Conservation (phyloP, 768 basidiomycete genomes). For the Russula virescens region DNA sequence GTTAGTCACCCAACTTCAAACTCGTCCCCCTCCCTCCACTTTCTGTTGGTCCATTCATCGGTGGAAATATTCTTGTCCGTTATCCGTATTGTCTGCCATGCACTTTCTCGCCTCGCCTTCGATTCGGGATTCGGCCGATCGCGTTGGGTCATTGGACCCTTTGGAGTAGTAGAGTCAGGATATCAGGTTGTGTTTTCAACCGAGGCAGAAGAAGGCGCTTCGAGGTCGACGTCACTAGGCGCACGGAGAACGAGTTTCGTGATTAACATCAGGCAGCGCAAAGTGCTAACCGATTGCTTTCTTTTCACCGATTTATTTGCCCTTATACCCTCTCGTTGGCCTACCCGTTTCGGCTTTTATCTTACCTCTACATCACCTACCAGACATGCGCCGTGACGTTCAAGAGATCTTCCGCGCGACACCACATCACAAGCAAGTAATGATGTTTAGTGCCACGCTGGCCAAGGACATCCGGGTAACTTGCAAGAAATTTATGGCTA, state of each 20-base stretch:
- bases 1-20: slow-evolving; percentile 94
- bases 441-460: slow-evolving; percentile 99
- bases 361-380: slow-evolving; percentile 66
- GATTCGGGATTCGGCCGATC: slow-evolving; percentile 26
- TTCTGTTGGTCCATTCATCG: slow-evolving; percentile 27
- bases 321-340: slow-evolving; percentile 49
- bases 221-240: slow-evolving; percentile 19
- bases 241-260: slow-evolving; percentile 10
- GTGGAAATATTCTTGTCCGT: slow-evolving; percentile 40
- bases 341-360: slow-evolving; percentile 44
- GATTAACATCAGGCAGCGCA: slow-evolving; percentile 16
- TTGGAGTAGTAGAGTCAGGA: slow-evolving; percentile 13
- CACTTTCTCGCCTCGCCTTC: slow-evolving; percentile 23
- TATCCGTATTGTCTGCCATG: slow-evolving; percentile 41
- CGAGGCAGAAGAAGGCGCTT: slow-evolving; percentile 17
- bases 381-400: slow-evolving; percentile 99
- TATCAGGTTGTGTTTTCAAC: slow-evolving; percentile 9
- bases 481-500: slow-evolving; percentile 99
- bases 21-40: slow-evolving; percentile 38
- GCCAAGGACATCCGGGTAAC: slow-evolving; percentile 95
- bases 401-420: slow-evolving; percentile 99
- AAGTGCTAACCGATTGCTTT: slow-evolving; percentile 15
- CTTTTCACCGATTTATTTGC: slow-evolving; percentile 35
- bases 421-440: slow-evolving; percentile 99
- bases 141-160: slow-evolving; percentile 14